Base-by-base conservation (phyloP, 108 stramenopile species). In the Chaetoceros tenuissimus region DNA sequence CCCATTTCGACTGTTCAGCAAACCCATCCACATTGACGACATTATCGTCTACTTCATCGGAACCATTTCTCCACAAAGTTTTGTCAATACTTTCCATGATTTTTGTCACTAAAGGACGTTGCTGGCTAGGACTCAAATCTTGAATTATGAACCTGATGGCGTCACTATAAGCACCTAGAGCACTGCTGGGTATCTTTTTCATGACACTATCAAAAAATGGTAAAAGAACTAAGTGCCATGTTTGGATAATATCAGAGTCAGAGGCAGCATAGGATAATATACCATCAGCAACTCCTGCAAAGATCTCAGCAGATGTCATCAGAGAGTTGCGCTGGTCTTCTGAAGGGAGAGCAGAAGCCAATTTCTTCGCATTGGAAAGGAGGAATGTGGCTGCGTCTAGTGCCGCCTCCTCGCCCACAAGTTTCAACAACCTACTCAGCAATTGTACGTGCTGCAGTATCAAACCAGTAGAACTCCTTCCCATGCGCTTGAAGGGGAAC, bases 311-410 rank as follows among this genome's bases (percentile, higher is more conserved):
- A 1, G 89, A 72, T 24, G 89, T 85, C 29, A 69, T 65, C 46
- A 87, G 87, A 47, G 84, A 74, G 62, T 91, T 91, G 1, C 79
- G 69, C 62, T 94, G 93, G 55, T 94, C 93, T 76, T 94, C 93
- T 30, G 68, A 85, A 25, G 93, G 93, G 30, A 81, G 87, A 23
- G 87, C 63, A 31, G 73, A 48, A 26, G 84, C 82, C 59, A 94
- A 62, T 47, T 81, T 81, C 49, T 79, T 79, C 0, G 81, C 69
- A 23, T 75, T 67, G 26, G 52, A 55, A 2, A 94, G 66, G 26
- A 94, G 58, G 51, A 74, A 55, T 24, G 48, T 54, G 3, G 79
- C 54, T 25, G 76, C 49, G 7, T 64, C 70, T 31, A 68, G 77
- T 27, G 66, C 68, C 27, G 66, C 48, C 3, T 51, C 60, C 31